Evolutionary conservation across 192 early-diverging fungal species (phyloP), one percentile per base, ranked within the genome.

Genomic region (Cetraspora pellucida): DNA sequence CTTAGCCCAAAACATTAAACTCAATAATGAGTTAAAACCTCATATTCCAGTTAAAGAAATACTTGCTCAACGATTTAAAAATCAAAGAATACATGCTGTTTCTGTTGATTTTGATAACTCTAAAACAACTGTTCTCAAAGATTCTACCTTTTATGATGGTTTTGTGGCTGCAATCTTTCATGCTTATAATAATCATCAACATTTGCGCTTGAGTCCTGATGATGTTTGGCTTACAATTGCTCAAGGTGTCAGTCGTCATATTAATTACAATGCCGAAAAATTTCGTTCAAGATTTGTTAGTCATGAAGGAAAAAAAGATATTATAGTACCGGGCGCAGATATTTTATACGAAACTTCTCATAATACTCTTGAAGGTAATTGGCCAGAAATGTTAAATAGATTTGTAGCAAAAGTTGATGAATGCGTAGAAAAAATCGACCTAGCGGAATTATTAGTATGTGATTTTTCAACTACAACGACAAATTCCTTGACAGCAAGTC

Each of bases 171-270:
- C 50, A 16, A 54, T 54, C 11, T n/a, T 54, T 13, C 50, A 54
- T 16, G 50, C 50, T 54, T 54, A 54, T n/a, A 54, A 54, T 54
- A n/a, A n/a, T 13, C 50, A 54, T 54, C 50, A 54, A 54, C 50
- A 54, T 54, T 54, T 54, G 2, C 50, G 13, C 4, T n/a, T 54
- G 16, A 19, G 16, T 54, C 50, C 50, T 54, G 50, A 54, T 54
- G 50, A 54, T 54, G 19, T 54, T 54, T 54, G 50, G 50, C 50
- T 54, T 54, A 54, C 50, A 54, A 54, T 54, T 54, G 13, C 50
- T 14, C 50, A 54, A n/a, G 50, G 50, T 54, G 19, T 54, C 11
- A 54, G 50, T 54, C 50, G 19, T 19, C 50, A 54, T n/a, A 54
- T 54, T 54, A 19, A 54, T 54, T 54, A 16, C 16, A 54, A n/a